These are phyloP conservation scores for Stylosanthes scabra DNA, from an alignment of 331 rosid genomes.

Conservation along the genomic window DNA sequence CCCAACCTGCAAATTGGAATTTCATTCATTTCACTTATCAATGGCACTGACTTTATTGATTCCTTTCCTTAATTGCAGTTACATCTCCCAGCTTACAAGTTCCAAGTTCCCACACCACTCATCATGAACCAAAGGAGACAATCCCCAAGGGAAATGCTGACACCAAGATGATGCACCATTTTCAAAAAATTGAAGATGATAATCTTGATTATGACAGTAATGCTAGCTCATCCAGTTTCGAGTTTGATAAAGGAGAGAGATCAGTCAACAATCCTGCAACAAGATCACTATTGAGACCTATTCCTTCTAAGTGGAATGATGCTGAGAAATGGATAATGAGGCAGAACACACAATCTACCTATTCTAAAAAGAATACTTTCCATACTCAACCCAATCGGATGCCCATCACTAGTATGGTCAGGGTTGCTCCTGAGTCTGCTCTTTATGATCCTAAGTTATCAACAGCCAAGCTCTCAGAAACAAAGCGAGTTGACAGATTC, in stretches of 20 bases:
- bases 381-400: slow-evolving; percentile 69
- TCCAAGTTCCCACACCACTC: slow-evolving; percentile 43
- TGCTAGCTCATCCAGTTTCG: slow-evolving; percentile 97
- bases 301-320: slow-evolving; percentile 96
- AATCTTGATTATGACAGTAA: slow-evolving; percentile 92
- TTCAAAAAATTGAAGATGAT: slow-evolving; percentile 71
- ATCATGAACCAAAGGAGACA: too few species aligned
- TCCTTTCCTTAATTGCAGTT: slow-evolving; percentile 51
- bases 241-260: slow-evolving; percentile 91
- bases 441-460: slow-evolving; percentile 57
- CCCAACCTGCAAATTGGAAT: too few species aligned
- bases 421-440: slow-evolving; percentile 80
- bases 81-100: slow-evolving; percentile 66
- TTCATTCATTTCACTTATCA: background rate
- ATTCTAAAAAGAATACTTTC: slow-evolving; percentile 54
- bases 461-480: slow-evolving; percentile 54
- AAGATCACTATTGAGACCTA: slow-evolving; percentile 73
- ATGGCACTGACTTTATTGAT: too few species aligned
- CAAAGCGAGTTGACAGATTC: slow-evolving; percentile 83
- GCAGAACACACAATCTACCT: slow-evolving; percentile 55
- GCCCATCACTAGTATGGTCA: slow-evolving; percentile 58
- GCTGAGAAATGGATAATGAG: slow-evolving; percentile 98
- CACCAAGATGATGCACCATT: slow-evolving; percentile 54
- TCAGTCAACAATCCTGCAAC: slow-evolving; percentile 54
- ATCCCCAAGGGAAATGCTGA: slow-evolving; percentile 54